Conservation (phyloP, 164 flowering plant genomes). For the Annona squamosa region DNA sequence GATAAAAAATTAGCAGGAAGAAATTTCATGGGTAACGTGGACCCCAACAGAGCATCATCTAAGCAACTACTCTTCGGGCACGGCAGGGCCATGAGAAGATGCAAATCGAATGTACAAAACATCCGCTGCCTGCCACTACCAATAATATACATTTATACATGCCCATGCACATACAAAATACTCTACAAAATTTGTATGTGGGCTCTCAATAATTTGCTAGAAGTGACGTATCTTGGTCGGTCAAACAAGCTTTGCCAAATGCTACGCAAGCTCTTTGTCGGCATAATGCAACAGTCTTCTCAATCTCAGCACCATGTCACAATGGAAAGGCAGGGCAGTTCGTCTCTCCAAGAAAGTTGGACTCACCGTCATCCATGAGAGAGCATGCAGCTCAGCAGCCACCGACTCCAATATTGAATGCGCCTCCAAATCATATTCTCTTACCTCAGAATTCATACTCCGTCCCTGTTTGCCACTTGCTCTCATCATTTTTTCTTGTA, state of each 20-base stretch:
- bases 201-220: not conserved
- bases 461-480: conserved; percentile 45
- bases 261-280: conserved; percentile 57
- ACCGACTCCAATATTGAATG: conserved; percentile 64
- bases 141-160: not conserved
- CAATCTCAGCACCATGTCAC: conserved; percentile 89
- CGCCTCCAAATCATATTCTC: conserved; percentile 54
- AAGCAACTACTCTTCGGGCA: too few species aligned
- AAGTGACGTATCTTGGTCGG: not conserved
- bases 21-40: too few species aligned
- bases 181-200: not conserved
- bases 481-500: conserved; percentile 47
- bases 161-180: not conserved
- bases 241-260: conserved; percentile 16
- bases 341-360: conserved; percentile 86
- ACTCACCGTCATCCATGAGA: conserved; percentile 96
- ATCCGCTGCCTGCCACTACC: not conserved
- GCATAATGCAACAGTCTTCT: conserved; percentile 87
- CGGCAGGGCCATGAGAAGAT: not conserved
- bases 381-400: conserved; percentile 90
- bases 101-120: not conserved
- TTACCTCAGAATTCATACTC: conserved; percentile 32
- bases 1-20: too few species aligned
- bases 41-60: too few species aligned
- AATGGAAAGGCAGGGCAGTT: conserved; percentile 81